A percentile compares a stretch with the other conserved stretches of the same genome.
These are phyloP conservation scores for Achaetomium macrosporum DNA, from an alignment of 2,329 filamentous ascomycete genomes.

Conservation along the genomic window DNA sequence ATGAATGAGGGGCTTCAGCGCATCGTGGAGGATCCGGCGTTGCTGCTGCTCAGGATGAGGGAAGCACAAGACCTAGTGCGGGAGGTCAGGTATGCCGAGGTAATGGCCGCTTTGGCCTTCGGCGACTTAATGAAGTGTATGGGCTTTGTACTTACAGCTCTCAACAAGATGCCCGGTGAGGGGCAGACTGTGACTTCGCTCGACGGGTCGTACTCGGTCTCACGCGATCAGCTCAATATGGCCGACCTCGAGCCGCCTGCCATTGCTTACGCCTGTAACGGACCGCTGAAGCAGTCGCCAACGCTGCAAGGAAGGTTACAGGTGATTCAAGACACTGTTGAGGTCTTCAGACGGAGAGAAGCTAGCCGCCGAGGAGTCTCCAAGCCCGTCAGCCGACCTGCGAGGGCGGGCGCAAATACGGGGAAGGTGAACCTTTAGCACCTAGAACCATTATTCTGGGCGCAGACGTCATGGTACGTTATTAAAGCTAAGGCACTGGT, in stretches of 20 bases:
- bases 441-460: too few relatives aligned
- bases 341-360: neutral
- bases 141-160: neutral
- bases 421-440: too few relatives aligned
- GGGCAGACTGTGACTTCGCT: neutral
- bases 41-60: neutral
- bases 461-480: too few relatives aligned
- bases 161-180: neutral
- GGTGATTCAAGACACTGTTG: neutral
- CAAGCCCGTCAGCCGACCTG: too few relatives aligned
- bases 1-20: neutral
- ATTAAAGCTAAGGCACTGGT: too few relatives aligned
- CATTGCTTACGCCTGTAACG: constrained; percentile 1
- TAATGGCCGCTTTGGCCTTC: neutral
- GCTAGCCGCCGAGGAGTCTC: too few relatives aligned
- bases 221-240: neutral
- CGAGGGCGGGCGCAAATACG: too few relatives aligned
- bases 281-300: neutral
- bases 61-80: neutral
- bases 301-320: neutral
- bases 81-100: neutral
- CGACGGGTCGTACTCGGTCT: neutral
- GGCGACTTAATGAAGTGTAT: neutral
- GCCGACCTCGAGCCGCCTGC: neutral
- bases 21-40: neutral